Percentiles rank a stretch among this genome's conserved stretches.
These are phyloP conservation scores for Rutidosis leptorrhynchoides DNA, from an alignment of 129 eudicot genomes.

Conservation along the genomic window DNA sequence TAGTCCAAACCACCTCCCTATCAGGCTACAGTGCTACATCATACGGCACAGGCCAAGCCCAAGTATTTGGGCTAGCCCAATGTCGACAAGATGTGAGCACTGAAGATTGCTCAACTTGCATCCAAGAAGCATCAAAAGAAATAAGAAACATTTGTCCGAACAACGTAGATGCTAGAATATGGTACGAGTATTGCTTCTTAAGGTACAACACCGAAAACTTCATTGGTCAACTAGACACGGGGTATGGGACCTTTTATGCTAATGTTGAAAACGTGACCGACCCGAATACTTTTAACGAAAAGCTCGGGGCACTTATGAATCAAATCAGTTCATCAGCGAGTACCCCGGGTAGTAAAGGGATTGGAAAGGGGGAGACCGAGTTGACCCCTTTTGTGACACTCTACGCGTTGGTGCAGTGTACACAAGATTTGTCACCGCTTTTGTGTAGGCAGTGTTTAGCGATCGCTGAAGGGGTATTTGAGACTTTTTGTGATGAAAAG, in stretches of 20 bases:
- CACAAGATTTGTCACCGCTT: constrained; percentile 50
- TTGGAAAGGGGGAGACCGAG: constrained; percentile 50
- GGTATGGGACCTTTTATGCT: constrained; percentile 29
- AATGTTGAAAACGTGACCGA: constrained; percentile 60
- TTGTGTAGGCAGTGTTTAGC: constrained; percentile 66
- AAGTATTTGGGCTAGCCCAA: constrained; percentile 73
- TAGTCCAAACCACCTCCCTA: constrained; percentile 40
- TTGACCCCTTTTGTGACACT: constrained; percentile 42
- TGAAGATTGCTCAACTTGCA: constrained; percentile 63
- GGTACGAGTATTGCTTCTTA: constrained; percentile 82
- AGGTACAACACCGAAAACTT: constrained; percentile 50
- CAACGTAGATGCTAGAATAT: constrained; percentile 62
- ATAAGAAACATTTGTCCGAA: constrained; percentile 47
- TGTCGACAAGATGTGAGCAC: constrained; percentile 77
- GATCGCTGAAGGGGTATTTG: constrained; percentile 43
- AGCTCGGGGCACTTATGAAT: constrained; percentile 45
- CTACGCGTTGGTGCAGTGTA: constrained; percentile 68
- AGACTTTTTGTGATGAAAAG: constrained; percentile 36
- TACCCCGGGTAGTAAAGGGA: constrained; percentile 39
- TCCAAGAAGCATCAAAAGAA: constrained; percentile 54
- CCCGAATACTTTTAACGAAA: constrained; percentile 45
- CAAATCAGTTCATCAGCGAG: constrained; percentile 38
- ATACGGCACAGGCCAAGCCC: constrained; percentile 35
- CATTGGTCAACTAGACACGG: constrained; percentile 61
- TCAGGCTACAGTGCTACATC: constrained; percentile 51